These are phyloP conservation scores for Rhododendron ferrugineum DNA, from an alignment of 148 eudicot genomes.

Conservation along the genomic window DNA sequence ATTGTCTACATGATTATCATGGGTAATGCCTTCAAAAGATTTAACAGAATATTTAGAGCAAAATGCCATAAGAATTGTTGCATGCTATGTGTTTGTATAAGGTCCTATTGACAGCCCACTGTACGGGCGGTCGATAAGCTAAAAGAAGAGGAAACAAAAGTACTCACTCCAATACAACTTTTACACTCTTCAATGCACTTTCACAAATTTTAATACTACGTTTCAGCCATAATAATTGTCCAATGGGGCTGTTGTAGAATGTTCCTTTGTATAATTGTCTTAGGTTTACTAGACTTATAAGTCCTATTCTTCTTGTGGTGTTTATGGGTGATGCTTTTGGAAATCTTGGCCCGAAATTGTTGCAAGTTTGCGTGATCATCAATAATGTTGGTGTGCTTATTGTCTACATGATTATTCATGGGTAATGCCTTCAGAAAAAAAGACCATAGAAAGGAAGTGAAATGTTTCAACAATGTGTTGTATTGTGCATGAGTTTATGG, in stretches of 20 bases:
- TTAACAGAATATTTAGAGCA: no score
- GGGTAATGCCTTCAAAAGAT: constrained; percentile 29
- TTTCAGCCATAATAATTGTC: no score
- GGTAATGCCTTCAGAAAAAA: constrained; percentile 25
- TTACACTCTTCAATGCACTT: no score
- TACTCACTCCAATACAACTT: no score
- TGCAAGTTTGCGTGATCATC: constrained; percentile 51
- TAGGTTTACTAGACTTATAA: constrained; percentile 39
- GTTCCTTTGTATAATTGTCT: no score
- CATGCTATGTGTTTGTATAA: neutral
- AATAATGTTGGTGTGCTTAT: constrained; percentile 56
- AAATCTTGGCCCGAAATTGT: constrained; percentile 30
- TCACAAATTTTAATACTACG: no score
- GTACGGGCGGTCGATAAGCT: no score
- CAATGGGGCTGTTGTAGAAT: no score
- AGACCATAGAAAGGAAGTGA: neutral
- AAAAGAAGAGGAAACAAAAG: no score
- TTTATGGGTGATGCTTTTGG: constrained; percentile 62
- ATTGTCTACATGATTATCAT: constrained; percentile 72
- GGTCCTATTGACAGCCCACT: neutral
- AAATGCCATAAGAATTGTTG: neutral
- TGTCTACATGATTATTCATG: constrained; percentile 71
- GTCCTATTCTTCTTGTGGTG: constrained; percentile 41
- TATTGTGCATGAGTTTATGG: neutral
- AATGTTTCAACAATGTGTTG: neutral